Evolutionary conservation across 2,329 filamentous ascomycete genomes (phyloP), one percentile per base, ranked within the genome.

Genomic region (Sporothrix humicola): DNA sequence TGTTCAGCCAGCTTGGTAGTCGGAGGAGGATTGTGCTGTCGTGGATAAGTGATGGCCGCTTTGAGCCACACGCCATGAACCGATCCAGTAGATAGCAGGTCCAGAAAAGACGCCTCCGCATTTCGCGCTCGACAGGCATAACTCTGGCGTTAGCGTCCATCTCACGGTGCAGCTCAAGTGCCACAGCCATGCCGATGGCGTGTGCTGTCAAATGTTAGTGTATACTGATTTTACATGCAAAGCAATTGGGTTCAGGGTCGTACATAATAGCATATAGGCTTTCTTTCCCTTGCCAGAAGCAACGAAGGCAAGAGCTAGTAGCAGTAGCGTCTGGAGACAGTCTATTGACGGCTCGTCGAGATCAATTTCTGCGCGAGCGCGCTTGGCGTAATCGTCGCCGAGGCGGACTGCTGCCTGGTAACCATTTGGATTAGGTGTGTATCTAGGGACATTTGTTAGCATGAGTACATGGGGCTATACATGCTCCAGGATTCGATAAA

Each of bases 51-150:
- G 92, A 93, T 0, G 93, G 93, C 10, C 94, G 87, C 78, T 92
- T 94, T 3, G 93, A 95, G 17, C 94, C 94, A 76, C 92, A 94
- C 0, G 92, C 89, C 77, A 91, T 87, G 77, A 95, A 96, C n/a
- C 92, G 88, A 79, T 97, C 94, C 81, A 97, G 90, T 37, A 97
- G 84, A 78, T 96, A 97, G 79, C 93, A 95, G 1, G 92, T 91
- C 94, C 94, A 97, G 81, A 97, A 97, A 1, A 97, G 84, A n/a
- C 92, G 88, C 72, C 94, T 86, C 63, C 92, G 87, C 79, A 91
- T 90, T 82, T 97, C 94, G 73, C 92, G 88, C 79, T 97, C 93
- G 3, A 89, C 84, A 0, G 89, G 86, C 0, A 89, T 88, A 12
- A 92, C 86, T 72, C 88, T 87, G 13, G 88, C 84, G 69, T 88